Evolutionary conservation across 805 yeast genomes (phyloP), one percentile per base, ranked within the genome.

Genomic region (Lipomyces sp.): DNA sequence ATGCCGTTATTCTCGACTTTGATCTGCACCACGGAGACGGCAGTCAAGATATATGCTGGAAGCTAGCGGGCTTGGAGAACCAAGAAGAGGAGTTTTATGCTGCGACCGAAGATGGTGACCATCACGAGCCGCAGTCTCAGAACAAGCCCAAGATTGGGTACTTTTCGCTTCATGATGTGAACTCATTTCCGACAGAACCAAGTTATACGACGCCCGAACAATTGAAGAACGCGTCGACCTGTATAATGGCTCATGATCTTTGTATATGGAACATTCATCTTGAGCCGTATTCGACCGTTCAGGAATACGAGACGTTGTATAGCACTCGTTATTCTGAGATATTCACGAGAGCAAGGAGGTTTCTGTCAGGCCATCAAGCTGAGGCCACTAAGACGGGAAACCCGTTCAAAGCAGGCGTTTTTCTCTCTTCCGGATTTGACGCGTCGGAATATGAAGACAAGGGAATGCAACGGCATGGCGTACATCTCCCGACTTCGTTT

Each of bases 1-100:
- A 86, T 68, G 88, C 88, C 16, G 89, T 84, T 0, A 83, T 86
- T 18, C 68, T 86, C 28, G 95, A 86, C 65, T 83, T 87, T 55
- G 95, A 86, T 65, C 72, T 86, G 37, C 95, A 86, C 63, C 95
- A 86, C 63, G 95, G 95, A 16, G 95, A 86, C 67, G 95, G 95
- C 13, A 78, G 86, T 5, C 95, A 87, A 61, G 95, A 86, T 65
- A 83, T 86, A 24, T 81, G 90, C 61, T 86, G 90, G 89, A 82
- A 80, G 61, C 73, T 86, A 56, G 85, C 85, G 0, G 86, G 87
- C 0, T 76, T 79, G 26, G 58, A 47, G 18, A 55, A 39, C n/a
- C 43, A 39, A n/a, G 48, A 57, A 36, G 51, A 46, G 24, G 53
- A 65, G 60, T 49, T n/a, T n/a, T 26, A 45, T 13, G 31, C 45